Percentiles rank a stretch among this genome's conserved stretches.
phyloP scores from a whole-genome alignment of 2,329 filamentous ascomycete genomes.

The Aspergillus quadricinctus region DNA sequence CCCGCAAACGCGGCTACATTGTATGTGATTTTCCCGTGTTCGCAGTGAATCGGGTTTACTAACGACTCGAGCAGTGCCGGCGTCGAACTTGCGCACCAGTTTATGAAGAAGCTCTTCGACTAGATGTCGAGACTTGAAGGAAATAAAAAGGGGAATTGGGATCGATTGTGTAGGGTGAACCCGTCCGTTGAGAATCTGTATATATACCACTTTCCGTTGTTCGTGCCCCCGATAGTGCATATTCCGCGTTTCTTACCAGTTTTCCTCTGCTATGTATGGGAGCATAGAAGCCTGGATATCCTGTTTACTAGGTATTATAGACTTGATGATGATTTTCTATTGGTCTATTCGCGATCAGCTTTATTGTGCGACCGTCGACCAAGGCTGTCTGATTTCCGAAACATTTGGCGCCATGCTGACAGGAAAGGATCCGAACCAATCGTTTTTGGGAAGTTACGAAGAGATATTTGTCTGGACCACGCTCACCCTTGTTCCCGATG shows the following conservation, averaged over 20 bases:
- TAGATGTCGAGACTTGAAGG: constrained; percentile 2
- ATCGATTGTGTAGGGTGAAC: background rate
- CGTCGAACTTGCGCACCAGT: constrained; percentile 49
- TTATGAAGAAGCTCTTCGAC: constrained; percentile 45
- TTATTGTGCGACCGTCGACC: background rate
- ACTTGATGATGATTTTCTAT: constrained; percentile 8
- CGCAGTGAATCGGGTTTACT: constrained; percentile 7
- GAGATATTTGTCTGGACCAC: background rate
- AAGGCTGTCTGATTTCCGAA: background rate
- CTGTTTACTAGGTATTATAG: constrained; percentile 6
- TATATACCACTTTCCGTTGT: background rate
- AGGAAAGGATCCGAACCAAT: background rate
- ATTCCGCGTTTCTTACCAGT: constrained; percentile 2
- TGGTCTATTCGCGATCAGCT: constrained; percentile 3
- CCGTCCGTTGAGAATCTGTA: background rate
- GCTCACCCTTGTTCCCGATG: background rate
- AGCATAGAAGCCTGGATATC: constrained; percentile 11
- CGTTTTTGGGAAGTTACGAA: background rate
- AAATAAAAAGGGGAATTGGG: constrained; percentile 6
- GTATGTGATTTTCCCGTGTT: constrained; percentile 29
- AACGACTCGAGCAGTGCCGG: constrained; percentile 34
- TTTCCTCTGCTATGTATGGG: background rate
- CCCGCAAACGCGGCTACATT: constrained; percentile 97
- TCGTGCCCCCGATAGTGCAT: background rate
- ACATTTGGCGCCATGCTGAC: background rate